Percentiles rank a stretch among this genome's conserved stretches.
Evolutionary conservation across 495 filamentous ascomycete species (phyloP).

Genomic region (Lindgomyces ingoldianus): DNA sequence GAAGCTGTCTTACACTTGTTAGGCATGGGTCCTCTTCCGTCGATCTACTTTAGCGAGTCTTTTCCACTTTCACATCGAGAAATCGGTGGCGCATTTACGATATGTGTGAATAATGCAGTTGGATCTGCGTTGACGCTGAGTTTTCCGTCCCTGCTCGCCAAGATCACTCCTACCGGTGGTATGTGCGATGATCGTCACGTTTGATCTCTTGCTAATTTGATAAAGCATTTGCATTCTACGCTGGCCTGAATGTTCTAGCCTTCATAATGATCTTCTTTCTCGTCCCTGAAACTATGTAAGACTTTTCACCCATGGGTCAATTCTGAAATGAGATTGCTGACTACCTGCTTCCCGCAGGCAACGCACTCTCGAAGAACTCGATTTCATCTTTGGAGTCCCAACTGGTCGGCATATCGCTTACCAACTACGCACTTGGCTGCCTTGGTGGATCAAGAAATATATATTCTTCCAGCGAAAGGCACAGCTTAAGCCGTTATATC

Average conservation of each 20-base stretch:
- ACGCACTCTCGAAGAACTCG: slow-evolving; percentile 30
- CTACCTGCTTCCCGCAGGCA: background rate
- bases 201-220: background rate
- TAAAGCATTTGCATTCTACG: slow-evolving; percentile 15
- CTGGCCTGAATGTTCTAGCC: slow-evolving; percentile 15
- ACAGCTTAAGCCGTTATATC: slow-evolving; percentile 10
- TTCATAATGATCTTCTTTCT: slow-evolving; percentile 15
- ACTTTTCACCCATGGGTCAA: slow-evolving; percentile 10
- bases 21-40: slow-evolving; percentile 27
- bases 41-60: slow-evolving; percentile 17
- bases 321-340: background rate
- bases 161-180: slow-evolving; percentile 5
- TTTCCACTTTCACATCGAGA: slow-evolving; percentile 23
- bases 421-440: slow-evolving; percentile 12
- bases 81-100: slow-evolving; percentile 1
- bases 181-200: background rate
- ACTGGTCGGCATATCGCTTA: slow-evolving; percentile 16
- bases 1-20: background rate
- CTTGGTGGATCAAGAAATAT: slow-evolving; percentile 25
- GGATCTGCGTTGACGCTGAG: background rate
- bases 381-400: slow-evolving; percentile 30
- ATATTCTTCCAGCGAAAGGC: slow-evolving; percentile 8
- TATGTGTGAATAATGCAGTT: slow-evolving; percentile 3
- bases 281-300: slow-evolving; percentile 13
- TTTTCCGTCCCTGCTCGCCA: background rate